These are phyloP conservation scores for Candida anutae DNA, from an alignment of 1,139 yeast genomes.

Conservation along the genomic window DNA sequence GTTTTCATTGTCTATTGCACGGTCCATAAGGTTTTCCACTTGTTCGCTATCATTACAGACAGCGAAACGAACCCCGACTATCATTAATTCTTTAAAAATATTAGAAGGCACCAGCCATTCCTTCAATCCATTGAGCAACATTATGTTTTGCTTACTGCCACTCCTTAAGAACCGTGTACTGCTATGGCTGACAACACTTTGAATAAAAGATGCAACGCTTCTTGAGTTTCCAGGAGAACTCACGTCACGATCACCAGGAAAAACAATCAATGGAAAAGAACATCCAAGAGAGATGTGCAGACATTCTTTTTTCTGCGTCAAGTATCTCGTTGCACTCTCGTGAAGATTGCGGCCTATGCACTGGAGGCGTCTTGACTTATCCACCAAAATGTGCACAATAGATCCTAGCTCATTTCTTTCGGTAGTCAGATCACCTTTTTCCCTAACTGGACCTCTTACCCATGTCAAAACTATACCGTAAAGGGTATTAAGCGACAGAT, in stretches of 20 bases:
- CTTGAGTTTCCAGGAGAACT: constrained; percentile 7
- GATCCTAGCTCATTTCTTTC: constrained; percentile 29
- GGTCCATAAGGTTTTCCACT: constrained; percentile 27
- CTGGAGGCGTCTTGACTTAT: constrained; percentile 48
- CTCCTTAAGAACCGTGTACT: constrained; percentile 7
- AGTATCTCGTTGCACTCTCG: constrained; percentile 46
- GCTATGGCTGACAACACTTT: constrained; percentile 23
- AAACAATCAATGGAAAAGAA: constrained; percentile 44
- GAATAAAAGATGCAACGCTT: constrained; percentile 24
- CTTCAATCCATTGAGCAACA: constrained; percentile 29
- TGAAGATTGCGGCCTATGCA: constrained; percentile 54
- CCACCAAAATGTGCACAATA: constrained; percentile 45
- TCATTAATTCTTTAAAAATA: constrained; percentile 48
- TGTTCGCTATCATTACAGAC: constrained; percentile 39
- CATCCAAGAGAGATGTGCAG: constrained; percentile 38
- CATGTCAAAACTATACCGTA: constrained; percentile 56
- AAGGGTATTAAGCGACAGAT: constrained; percentile 48
- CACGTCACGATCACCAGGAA: constrained; percentile 26
- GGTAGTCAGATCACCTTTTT: constrained; percentile 11
- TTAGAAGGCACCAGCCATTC: constrained; percentile 50
- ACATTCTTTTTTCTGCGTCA: constrained; percentile 40
- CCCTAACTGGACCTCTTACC: constrained; percentile 27
- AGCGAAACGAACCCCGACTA: constrained; percentile 54
- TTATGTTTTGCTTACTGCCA: constrained; percentile 26
- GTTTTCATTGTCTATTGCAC: constrained; percentile 6